Base-by-base conservation (phyloP, 2,329 filamentous ascomycete genomes). In the Fusarium sp. region DNA sequence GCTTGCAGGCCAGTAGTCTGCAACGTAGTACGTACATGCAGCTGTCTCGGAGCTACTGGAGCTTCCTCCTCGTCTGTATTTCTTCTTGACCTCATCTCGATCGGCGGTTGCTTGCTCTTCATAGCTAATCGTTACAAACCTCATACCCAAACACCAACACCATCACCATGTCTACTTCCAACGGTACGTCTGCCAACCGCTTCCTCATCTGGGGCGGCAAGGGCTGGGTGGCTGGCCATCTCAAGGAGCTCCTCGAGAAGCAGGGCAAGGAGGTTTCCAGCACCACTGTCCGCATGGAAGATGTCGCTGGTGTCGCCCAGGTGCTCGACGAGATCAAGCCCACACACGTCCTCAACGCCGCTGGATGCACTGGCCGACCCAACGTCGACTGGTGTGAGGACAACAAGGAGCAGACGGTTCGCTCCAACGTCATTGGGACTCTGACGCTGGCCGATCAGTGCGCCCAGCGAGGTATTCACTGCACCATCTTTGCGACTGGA, bases 341-440 rank as follows among this genome's bases (percentile, higher is more conserved):
- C 24, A 92, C 90, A 5, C 90, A 92, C 78, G 90, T 93, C 65
- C 83, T 93, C 60, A 92, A 92, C 81, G 89, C 88, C 69, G 91
- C 91, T 57, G 91, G 91, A 70, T 90, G 88, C 79, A 93, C 91
- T 4, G 91, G 92, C 59, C 62, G 68, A 10, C 72, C 69, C 5
- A 72, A 68, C 5, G 70, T 71, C 80, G 91, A 93, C 82, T 92
- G 91, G 91, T 93, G 91, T 77, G 92, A 93, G 83, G 89, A 92
- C 78, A 88, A 93, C 84, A 92, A 89, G 83, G 88, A 91, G 81
- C 88, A 89, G 65, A 93, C 91, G 8, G 88, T 93, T 79, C 87
- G 91, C 68, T 92, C 89, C 80, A 93, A 93, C 78, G 91, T 91
- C 65, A 88, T 92, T 56, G 91, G 91, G 64, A 89, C 90, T 39